Evolutionary conservation across 2,329 filamentous ascomycete species (phyloP), one percentile per base, ranked within the genome.

Genomic region (Raffaelea albimanens): DNA sequence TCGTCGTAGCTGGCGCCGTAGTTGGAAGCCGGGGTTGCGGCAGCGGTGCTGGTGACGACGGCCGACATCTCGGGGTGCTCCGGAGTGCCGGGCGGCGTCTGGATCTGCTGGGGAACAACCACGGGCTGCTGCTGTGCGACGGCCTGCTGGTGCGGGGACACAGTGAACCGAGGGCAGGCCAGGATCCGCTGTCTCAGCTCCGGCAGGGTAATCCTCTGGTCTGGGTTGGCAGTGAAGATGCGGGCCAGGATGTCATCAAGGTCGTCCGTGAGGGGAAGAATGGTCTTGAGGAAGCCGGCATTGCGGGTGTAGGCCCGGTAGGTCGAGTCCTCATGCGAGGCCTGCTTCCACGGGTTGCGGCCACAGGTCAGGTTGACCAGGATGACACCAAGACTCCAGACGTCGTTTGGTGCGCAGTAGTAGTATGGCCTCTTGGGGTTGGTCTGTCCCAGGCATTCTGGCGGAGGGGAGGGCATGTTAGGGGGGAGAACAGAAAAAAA

Each of bases 301-400:
- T 89, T 88, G 71, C 84, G 84, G 57, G 86, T 78, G 68, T 86
- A 97, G 47, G 90, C 90, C 60, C 85, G 81, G 76, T 97, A 98
- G 41, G 93, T 97, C 54, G 88, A 88, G 67, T 98, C 93, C 65
- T 95, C 88, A 57, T 81, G 73, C 13, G 89, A 95, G 52, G 93
- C 93, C 64, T 93, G 85, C 71, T 97, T 97, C 93, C 93, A 98
- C 50, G 93, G 93, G 68, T 98, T 98, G 64, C 93, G 88, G 62
- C 93, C 93, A 69, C 93, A 98, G 45, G 89, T 95, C 56, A 98
- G 75, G 72, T 98, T 98, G 59, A 98, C 89, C 52, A 98, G 76
- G 63, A 98, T 95, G 46, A 98, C 91, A 57, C 93, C 93, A n/a
- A 98, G 78, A 60, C 87, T 91, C 93, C 93, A 98, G 58, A 97